phyloP scores from a whole-genome alignment of 805 yeast genomes.

The Metschnikowia corniflorae region DNA sequence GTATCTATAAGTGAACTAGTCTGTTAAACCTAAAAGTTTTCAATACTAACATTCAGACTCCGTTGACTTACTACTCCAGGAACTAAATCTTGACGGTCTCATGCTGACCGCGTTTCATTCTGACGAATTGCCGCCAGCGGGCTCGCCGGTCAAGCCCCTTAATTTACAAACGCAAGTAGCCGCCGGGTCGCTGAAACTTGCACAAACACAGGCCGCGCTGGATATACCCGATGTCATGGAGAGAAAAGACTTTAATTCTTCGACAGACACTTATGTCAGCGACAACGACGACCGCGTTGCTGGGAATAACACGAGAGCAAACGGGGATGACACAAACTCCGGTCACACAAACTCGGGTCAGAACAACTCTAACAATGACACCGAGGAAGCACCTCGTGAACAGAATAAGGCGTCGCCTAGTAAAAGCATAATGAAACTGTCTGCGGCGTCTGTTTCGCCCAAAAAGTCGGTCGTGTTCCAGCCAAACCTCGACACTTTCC shows the following conservation, averaged over 20 bases:
- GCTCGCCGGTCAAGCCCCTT: conserved; percentile 34
- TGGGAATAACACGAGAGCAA: too few relatives aligned
- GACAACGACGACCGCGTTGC: conserved; percentile 17
- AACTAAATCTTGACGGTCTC: conserved; percentile 21
- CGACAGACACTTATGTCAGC: conserved; percentile 41
- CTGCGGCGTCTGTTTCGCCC: conserved; percentile 28
- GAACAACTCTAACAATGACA: neutral
- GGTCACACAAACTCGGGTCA: neutral
- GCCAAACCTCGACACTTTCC: conserved; percentile 15
- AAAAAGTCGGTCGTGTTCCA: conserved; percentile 37
- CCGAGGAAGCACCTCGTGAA: neutral
- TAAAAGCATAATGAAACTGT: conserved; percentile 35
- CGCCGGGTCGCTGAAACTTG: neutral
- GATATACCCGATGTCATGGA: conserved; percentile 1
- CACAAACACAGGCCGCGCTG: neutral
- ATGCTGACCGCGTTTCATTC: conserved; percentile 8
- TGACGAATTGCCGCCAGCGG: conserved; percentile 16
- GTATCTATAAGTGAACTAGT: too few relatives aligned
- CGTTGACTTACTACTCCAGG: conserved; percentile 28
- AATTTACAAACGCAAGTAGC: conserved; percentile 12
- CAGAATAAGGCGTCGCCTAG: conserved; percentile 27
- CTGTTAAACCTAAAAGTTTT: too few relatives aligned
- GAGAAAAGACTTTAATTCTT: conserved; percentile 33
- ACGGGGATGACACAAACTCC: too few relatives aligned
- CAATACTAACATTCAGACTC: conserved; percentile 25